These are phyloP conservation scores for Fonsecaea multimorphosa DNA, from an alignment of 2,329 filamentous ascomycete genomes.

Conservation along the genomic window DNA sequence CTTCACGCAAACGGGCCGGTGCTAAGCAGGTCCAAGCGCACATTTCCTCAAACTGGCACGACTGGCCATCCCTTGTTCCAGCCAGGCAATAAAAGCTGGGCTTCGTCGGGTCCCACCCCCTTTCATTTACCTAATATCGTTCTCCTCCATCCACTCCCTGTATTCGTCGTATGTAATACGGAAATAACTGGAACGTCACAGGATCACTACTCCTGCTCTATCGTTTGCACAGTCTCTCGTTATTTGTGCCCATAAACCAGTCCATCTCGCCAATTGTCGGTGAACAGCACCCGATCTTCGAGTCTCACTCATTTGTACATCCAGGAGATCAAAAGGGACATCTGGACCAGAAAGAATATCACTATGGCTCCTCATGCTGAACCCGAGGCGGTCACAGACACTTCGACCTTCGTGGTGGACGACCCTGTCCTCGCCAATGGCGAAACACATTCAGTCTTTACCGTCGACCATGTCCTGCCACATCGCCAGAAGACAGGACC, in stretches of 20 bases:
- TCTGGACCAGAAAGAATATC: not conserved
- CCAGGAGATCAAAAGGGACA: not conserved
- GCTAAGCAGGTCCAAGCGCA: conserved; percentile 25
- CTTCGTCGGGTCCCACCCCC: not conserved
- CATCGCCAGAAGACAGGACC: conserved; percentile 70
- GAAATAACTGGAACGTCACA: conserved; percentile 17
- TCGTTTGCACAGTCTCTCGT: not conserved
- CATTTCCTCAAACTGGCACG: conserved; percentile 27
- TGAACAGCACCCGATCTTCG: not conserved
- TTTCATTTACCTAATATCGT: conserved; percentile 20
- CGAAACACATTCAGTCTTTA: conserved; percentile 50
- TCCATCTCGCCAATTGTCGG: not conserved
- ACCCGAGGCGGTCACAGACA: conserved; percentile 46
- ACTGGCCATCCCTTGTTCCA: not conserved
- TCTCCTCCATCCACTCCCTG: conserved; percentile 12
- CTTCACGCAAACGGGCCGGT: conserved; percentile 5
- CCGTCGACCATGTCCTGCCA: conserved; percentile 69
- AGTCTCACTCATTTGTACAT: not conserved
- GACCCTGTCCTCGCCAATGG: conserved; percentile 41
- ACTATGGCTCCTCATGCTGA: conserved; percentile 37
- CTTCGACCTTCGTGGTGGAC: conserved; percentile 46
- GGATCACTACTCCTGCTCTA: conserved; percentile 3
- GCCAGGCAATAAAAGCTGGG: not conserved
- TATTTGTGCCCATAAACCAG: not conserved
- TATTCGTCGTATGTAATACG: conserved; percentile 21